Evolutionary conservation across 148 eudicot genomes (phyloP), one percentile per base, ranked within the genome.

Genomic region (Euryodendron excelsum): DNA sequence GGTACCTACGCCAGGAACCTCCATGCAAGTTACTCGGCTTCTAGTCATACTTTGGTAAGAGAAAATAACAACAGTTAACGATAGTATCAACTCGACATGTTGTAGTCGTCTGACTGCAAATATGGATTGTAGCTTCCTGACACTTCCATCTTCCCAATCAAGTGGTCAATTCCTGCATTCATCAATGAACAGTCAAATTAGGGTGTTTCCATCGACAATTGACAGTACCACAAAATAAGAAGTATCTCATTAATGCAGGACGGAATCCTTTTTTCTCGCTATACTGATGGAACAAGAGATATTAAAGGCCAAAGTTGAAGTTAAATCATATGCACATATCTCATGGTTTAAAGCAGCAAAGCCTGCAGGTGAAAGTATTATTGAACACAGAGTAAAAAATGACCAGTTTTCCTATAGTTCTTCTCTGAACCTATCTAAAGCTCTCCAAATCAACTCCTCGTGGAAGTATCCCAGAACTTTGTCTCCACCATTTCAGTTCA

Each of bases 151-250:
- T 91, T 90, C 31, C 87, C 89, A 12, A 88, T 86, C 75, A 90
- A 80, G 66, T 90, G 89, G 78, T 91, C 96, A n/a, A 91, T 81
- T 82, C 96, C 91, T 91, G 89, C 83, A 85, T 66, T 47, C 50
- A 25, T 21, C 33, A 59, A 34, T 15, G 31, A 37, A 41, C 25
- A 62, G 18, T 70, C 45, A n/a, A 33, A 62, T 36, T 58, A 65
- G 64, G 39, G 56, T 47, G 37, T 33, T 45, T 30, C 27, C 33
- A 21, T 33, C 61, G 44, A 17, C 55, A 61, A 33, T 31, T 47
- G n/a, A 78, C 30, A 47, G 13, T 12, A 60, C 18, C 14, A 15
- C n/a, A 75, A 31, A 45, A 60, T 59, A 44, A 25, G 3, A 34
- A 34, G 17, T 72, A 20, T 73, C 64, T 64, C 44, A 17, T 33